phyloP scores from a whole-genome alignment of 257 asterid species.

The Primulina tabacum region DNA sequence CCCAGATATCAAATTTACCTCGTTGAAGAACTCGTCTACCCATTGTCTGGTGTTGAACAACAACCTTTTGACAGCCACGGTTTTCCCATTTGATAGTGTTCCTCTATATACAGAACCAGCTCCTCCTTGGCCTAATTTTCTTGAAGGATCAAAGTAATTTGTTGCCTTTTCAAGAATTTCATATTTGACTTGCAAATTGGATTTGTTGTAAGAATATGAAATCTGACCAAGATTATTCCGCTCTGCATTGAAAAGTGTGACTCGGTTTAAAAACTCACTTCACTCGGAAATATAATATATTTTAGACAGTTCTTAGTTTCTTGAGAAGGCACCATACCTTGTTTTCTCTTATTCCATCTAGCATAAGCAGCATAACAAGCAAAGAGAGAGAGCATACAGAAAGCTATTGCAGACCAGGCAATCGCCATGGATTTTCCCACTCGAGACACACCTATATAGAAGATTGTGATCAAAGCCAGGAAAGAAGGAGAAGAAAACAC shows the following conservation, averaged over 20 bases:
- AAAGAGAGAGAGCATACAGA: conserved; percentile 59
- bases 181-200: conserved; percentile 69
- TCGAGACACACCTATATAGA: conserved; percentile 38
- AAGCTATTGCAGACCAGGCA: conserved; percentile 48
- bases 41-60: conserved; percentile 82
- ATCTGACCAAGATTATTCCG: conserved; percentile 65
- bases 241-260: conserved; percentile 36
- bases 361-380: conserved; percentile 40
- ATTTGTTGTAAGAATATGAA: conserved; percentile 55
- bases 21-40: conserved; percentile 96
- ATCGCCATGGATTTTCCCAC: conserved; percentile 56
- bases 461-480: no score
- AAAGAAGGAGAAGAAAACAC: background rate
- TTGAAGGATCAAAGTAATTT: conserved; percentile 52
- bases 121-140: conserved; percentile 88
- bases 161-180: conserved; percentile 89
- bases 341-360: conserved; percentile 46
- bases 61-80: conserved; percentile 78
- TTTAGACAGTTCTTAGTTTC: no score
- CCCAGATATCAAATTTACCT: conserved; percentile 74
- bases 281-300: no score
- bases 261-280: no score
- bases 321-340: conserved; percentile 40
- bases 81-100: conserved; percentile 55
- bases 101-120: conserved; percentile 80